Evolutionary conservation across 129 eudicot species (phyloP), one percentile per base, ranked within the genome.

Genomic region (Flaveria linearis): DNA sequence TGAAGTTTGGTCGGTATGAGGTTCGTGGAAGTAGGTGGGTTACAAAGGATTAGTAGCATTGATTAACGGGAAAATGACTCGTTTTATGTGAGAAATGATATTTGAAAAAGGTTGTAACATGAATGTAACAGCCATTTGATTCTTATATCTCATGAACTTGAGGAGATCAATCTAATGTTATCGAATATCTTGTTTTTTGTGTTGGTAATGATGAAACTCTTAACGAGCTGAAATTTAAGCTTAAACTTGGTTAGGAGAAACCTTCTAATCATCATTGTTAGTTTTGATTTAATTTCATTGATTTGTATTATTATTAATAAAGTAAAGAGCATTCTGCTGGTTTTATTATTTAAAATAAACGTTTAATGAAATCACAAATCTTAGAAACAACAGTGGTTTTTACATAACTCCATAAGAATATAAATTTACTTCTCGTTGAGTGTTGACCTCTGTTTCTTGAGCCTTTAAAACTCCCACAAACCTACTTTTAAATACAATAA

Each of bases 21-120:
- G 82, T 91, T 66, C 96, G 76, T 67, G 99, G 99, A 72, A 81
- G 85, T 15, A 78, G 99, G 74, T 95, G 99, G 99, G 84, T 95
- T 74, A 78, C 87, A 60, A 95, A 91, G 72, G 99, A 94, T 41
- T 94, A 89, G 83, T 30, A 12, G 26, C 47, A 20, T 52, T 66
- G 58, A 11, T 17, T 14, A 42, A 49, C 20, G 8, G 13, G 10
- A 30, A 63, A 39, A 17, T 16, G 45, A 61, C 65, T 25, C 9
- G 68, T 61, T 61, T 61, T 15, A 30, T 15, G 15, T 15, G 14
- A 0, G 7, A 30, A 33, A 13, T 10, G 50, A 17, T n/a, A 8
- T 61, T 28, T 16, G 30, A 52, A 66, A 52, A 76, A 14, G 39
- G 47, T 65, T 33, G 20, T 43, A 9, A 28, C 62, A 49, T 62